Percentiles rank a stretch among this genome's conserved stretches.
Evolutionary conservation across 2,329 filamentous ascomycete species (phyloP).

Genomic region (Aspergillus piperis): DNA sequence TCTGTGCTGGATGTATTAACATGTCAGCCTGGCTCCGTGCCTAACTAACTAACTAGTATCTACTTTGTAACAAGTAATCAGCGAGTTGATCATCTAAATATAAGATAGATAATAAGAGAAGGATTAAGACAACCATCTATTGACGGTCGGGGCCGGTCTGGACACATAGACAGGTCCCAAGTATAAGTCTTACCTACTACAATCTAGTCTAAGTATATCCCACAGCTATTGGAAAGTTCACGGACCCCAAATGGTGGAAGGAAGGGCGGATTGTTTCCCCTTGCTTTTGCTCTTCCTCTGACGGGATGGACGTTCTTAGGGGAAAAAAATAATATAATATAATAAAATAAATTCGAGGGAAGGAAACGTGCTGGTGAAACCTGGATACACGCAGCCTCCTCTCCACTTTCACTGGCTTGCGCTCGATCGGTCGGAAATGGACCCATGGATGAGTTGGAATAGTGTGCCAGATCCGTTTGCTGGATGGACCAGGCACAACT

Average conservation of each 20-base stretch:
- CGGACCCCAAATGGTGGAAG: background rate
- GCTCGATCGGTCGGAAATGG: constrained; percentile 3
- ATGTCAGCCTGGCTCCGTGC: background rate
- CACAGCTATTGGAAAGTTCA: no score
- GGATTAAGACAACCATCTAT: background rate
- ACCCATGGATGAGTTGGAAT: constrained; percentile 3
- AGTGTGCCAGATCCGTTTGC: background rate
- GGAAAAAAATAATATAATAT: background rate
- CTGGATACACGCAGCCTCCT: background rate
- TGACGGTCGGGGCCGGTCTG: background rate
- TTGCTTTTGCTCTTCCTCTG: background rate
- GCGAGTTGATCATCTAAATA: no score
- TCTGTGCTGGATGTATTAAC: background rate
- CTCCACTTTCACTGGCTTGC: background rate
- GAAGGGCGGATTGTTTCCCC: background rate
- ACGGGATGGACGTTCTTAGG: background rate
- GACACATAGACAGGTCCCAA: no score
- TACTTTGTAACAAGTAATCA: background rate
- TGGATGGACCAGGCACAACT: background rate
- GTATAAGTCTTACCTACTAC: no score
- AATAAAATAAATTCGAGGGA: background rate
- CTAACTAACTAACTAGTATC: background rate
- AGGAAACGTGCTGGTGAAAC: constrained; percentile 8
- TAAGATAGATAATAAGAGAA: background rate
- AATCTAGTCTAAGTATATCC: no score